phyloP scores from a whole-genome alignment of 441 rosid genomes.

The Syzygium malaccense region DNA sequence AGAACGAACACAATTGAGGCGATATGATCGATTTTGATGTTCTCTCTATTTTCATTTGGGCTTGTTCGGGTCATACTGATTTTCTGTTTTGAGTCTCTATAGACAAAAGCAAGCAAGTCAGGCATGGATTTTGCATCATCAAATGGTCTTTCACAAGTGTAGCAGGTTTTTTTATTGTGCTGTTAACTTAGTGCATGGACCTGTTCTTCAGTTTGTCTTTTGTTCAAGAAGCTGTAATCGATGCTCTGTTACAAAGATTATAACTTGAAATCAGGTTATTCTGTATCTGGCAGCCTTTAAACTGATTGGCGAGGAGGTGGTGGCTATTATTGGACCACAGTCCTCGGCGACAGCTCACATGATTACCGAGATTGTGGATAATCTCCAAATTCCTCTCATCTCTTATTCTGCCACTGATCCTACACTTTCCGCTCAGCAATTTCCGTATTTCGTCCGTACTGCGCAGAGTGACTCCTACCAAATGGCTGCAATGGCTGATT shows the following conservation, averaged over 20 bases:
- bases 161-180: not conserved
- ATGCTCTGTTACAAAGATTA: not conserved
- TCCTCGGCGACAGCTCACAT: conserved; percentile 75
- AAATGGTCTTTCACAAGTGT: not conserved
- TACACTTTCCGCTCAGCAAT: conserved; percentile 78
- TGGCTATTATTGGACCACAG: conserved; percentile 76
- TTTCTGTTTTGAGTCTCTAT: not conserved
- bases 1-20: not conserved
- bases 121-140: not conserved
- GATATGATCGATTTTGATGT: not conserved
- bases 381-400: conserved; percentile 67
- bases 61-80: not conserved
- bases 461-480: conserved; percentile 66
- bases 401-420: conserved; percentile 92
- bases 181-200: not conserved
- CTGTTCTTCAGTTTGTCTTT: not conserved
- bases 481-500: conserved; percentile 78
- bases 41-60: not conserved
- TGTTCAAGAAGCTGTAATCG: not conserved
- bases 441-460: conserved; percentile 70
- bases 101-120: not conserved
- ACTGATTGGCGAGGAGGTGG: conserved; percentile 50
- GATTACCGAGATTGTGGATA: conserved; percentile 48
- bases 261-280: not conserved
- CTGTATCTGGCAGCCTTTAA: conserved; percentile 50